phyloP scores from a whole-genome alignment of 192 early-diverging fungal genomes.

The Podila epigama region DNA sequence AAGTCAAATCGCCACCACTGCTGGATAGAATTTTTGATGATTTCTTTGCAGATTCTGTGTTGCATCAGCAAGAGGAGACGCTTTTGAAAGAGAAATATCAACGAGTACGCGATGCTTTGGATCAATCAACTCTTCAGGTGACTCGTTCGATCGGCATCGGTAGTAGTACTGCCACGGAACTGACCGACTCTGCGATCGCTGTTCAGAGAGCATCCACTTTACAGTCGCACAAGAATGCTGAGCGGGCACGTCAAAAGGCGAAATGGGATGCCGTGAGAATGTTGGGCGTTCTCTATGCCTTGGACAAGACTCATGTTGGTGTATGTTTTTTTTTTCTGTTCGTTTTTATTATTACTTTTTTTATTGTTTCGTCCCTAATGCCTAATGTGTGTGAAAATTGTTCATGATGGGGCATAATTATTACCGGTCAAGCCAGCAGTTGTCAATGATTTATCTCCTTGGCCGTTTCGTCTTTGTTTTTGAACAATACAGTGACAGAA shows the following conservation, averaged over 20 bases:
- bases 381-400: too few relatives aligned
- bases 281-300: slow-evolving; percentile 43
- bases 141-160: not conserved
- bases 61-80: slow-evolving; percentile 18
- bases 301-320: slow-evolving; percentile 45
- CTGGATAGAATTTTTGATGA: slow-evolving; percentile 55
- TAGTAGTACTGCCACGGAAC: not conserved
- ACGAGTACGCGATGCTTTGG: slow-evolving; percentile 6
- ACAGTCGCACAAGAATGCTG: slow-evolving; percentile 15
- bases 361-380: not conserved
- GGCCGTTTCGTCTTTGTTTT: too few relatives aligned
- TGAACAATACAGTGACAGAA: not conserved
- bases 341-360: not conserved
- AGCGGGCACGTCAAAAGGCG: slow-evolving; percentile 26
- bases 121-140: slow-evolving; percentile 1
- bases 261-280: slow-evolving; percentile 46
- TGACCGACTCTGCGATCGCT: not conserved
- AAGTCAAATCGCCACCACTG: slow-evolving; percentile 38
- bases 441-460: not conserved
- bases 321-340: slow-evolving; percentile 8
- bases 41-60: slow-evolving; percentile 46
- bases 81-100: not conserved
- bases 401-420: too few relatives aligned
- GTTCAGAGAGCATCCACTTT: slow-evolving; percentile 13
- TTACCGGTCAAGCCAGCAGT: not conserved